Conservation (phyloP, 176 grass and related monocot species). For the Olyra latifolia region DNA sequence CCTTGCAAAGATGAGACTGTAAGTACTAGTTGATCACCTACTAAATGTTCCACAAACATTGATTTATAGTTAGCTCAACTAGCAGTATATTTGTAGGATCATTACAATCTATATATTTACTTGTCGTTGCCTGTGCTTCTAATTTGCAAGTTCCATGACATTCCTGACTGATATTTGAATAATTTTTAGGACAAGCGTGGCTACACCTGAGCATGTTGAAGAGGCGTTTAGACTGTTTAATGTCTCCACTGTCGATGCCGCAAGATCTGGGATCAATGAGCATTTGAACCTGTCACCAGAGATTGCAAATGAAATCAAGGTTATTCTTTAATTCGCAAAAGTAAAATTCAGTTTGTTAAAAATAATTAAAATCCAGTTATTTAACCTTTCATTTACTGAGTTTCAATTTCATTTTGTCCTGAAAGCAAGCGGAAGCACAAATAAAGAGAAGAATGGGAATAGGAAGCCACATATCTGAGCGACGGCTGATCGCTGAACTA, state of each 20-base stretch:
- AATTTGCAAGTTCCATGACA: background rate
- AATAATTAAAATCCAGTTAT: background rate
- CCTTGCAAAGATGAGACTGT: slow-evolving; percentile 98
- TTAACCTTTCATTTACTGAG: slow-evolving; percentile 6
- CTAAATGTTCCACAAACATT: background rate
- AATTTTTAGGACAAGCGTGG: slow-evolving; percentile 68
- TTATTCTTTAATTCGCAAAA: background rate
- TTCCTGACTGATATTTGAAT: slow-evolving; percentile 9
- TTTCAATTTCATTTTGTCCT: background rate
- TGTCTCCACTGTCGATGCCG: slow-evolving; percentile 85
- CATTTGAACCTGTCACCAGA: slow-evolving; percentile 91
- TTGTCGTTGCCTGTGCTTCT: background rate
- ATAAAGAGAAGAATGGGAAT: slow-evolving; percentile 99
- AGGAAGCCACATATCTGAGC: slow-evolving; percentile 89
- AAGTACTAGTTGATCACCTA: slow-evolving; percentile 36
- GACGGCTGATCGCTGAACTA: slow-evolving; percentile 74
- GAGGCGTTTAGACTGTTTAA: slow-evolving; percentile 95
- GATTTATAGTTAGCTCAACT: background rate
- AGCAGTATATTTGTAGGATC: background rate
- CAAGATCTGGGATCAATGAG: slow-evolving; percentile 96
- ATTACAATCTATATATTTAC: background rate
- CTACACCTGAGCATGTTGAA: slow-evolving; percentile 92
- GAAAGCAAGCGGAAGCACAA: slow-evolving; percentile 89
- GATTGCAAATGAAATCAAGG: slow-evolving; percentile 98
- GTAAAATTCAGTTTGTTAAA: background rate